Percentiles rank a stretch among this genome's conserved stretches.
Conservation (phyloP, 257 asterid species). For the Handroanthus guayacan region DNA sequence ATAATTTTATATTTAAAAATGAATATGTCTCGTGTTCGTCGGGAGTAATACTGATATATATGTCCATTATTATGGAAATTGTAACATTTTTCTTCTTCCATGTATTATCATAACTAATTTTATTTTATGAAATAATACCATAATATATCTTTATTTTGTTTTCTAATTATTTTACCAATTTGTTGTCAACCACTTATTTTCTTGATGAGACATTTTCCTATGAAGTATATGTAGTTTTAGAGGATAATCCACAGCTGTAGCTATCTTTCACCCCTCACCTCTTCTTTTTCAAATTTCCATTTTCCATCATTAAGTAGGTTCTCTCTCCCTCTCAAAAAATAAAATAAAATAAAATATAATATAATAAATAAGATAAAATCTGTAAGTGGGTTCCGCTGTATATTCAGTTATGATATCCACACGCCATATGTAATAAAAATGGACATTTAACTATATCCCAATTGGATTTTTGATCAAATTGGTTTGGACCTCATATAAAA, state of each 20-base stretch:
- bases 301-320: too few species aligned
- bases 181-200: slow-evolving; percentile 26
- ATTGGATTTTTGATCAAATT: background rate
- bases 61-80: background rate
- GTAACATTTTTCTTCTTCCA: background rate
- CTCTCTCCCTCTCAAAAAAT: too few species aligned
- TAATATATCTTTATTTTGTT: background rate
- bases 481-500: background rate
- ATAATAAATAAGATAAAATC: too few species aligned
- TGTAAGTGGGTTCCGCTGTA: slow-evolving; percentile 4
- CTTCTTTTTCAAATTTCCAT: background rate
- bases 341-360: too few species aligned
- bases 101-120: too few species aligned
- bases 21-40: too few species aligned
- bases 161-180: background rate
- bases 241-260: background rate
- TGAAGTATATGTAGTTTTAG: background rate
- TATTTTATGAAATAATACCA: background rate
- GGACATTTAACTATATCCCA: background rate
- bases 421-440: background rate
- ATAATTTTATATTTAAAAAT: background rate
- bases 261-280: slow-evolving; percentile 29
- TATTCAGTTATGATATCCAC: slow-evolving; percentile 8
- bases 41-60: too few species aligned
- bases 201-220: background rate